phyloP scores from a whole-genome alignment of 169 alveolate genomes.

The Plasmodium yoelii region DNA sequence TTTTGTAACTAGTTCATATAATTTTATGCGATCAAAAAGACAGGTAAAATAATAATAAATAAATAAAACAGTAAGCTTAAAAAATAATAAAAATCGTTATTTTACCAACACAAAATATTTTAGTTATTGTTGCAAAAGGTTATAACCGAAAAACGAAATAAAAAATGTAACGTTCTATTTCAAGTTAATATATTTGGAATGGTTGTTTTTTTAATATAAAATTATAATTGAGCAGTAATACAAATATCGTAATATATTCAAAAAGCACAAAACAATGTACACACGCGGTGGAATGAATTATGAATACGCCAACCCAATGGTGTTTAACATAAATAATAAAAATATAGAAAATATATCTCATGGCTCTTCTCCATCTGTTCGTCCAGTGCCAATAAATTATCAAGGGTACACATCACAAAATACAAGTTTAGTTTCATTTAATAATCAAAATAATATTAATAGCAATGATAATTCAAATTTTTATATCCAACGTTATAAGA shows the following conservation, averaged over 20 bases:
- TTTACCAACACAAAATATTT: too few relatives aligned
- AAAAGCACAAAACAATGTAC: conserved; percentile 8
- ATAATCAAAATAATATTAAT: conserved; percentile 21
- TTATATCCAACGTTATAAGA: conserved; percentile 6
- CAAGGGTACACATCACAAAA: conserved; percentile 1
- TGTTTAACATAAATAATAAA: conserved; percentile 26
- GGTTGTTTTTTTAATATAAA: background rate
- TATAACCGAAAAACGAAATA: too few relatives aligned
- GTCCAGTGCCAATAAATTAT: conserved; percentile 22
- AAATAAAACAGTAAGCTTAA: too few relatives aligned
- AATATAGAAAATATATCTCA: background rate
- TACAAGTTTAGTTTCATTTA: background rate
- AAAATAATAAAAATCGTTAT: too few relatives aligned
- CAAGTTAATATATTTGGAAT: too few relatives aligned
- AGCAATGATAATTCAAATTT: conserved; percentile 11
- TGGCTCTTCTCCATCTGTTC: background rate
- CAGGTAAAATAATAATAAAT: too few relatives aligned
- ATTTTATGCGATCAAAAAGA: too few relatives aligned
- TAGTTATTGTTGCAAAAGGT: too few relatives aligned
- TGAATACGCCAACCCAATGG: conserved; percentile 55
- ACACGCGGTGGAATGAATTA: conserved; percentile 22
- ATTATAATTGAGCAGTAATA: background rate
- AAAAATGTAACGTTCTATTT: too few relatives aligned
- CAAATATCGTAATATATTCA: too few relatives aligned
- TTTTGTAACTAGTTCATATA: too few relatives aligned